Percentiles rank a stretch among this genome's conserved stretches.
These are phyloP conservation scores for Talinum fruticosum DNA, from an alignment of 148 eudicot genomes.

Conservation along the genomic window DNA sequence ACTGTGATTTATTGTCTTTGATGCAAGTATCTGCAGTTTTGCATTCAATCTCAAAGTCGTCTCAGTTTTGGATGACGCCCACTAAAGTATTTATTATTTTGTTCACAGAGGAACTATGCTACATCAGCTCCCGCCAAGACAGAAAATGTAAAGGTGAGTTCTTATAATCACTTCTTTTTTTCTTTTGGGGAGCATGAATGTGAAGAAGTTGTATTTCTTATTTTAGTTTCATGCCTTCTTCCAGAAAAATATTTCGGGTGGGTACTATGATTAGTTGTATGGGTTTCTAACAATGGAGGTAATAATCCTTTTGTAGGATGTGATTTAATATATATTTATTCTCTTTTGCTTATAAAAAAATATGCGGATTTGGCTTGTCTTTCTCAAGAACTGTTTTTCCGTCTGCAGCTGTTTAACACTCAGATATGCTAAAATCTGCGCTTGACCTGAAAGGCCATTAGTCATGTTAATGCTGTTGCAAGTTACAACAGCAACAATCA, in stretches of 20 bases:
- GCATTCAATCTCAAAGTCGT: background rate
- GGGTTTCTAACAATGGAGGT: no score
- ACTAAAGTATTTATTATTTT: background rate
- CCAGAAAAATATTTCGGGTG: no score
- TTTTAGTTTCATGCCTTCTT: background rate
- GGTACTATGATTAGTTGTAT: no score
- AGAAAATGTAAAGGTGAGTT: constrained; percentile 43
- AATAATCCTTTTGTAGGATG: no score
- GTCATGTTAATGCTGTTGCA: no score
- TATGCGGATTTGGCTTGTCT: background rate
- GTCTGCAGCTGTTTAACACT: background rate
- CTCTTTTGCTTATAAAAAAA: no score
- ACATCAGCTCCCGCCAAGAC: constrained; percentile 43
- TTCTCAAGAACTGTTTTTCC: background rate
- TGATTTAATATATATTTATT: no score
- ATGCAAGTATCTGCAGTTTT: background rate
- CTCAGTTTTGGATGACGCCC: background rate
- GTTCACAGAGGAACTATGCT: constrained; percentile 50
- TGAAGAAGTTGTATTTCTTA: background rate
- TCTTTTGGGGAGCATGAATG: background rate
- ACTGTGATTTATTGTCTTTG: background rate
- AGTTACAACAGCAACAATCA: no score
- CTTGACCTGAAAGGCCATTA: no score
- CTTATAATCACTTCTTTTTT: background rate
- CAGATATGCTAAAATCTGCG: background rate